A percentile compares a stretch with the other conserved stretches of the same genome.
phyloP scores from a whole-genome alignment of 2,329 filamentous ascomycete species.

The Calonectria naviculata region DNA sequence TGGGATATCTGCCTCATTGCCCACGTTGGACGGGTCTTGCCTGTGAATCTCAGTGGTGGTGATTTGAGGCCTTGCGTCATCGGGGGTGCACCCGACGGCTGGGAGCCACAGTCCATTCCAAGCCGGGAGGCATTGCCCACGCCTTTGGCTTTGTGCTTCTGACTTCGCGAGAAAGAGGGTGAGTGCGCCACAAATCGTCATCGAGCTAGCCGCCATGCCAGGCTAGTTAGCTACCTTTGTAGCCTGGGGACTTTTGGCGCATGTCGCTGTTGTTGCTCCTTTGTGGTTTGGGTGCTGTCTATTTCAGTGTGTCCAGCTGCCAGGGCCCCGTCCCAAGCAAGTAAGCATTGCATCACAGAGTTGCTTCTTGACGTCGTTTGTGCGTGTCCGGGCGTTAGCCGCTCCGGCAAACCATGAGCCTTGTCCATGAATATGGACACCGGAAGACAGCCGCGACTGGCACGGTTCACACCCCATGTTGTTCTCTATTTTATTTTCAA shows the following conservation, averaged over 20 bases:
- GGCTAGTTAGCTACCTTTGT: slow-evolving; percentile 5
- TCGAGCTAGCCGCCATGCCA: slow-evolving; percentile 8
- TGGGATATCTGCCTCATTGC: slow-evolving; percentile 3
- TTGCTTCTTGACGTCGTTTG: slow-evolving; percentile 15
- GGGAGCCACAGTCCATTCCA: slow-evolving; percentile 28
- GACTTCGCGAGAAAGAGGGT: not conserved
- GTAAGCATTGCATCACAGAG: slow-evolving; percentile 22
- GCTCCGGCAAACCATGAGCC: slow-evolving; percentile 1
- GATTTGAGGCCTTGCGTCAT: slow-evolving; percentile 37
- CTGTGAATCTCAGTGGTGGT: slow-evolving; percentile 24
- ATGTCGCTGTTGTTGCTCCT: not conserved
- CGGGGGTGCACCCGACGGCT: slow-evolving; percentile 23
- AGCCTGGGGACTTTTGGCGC: slow-evolving; percentile 5
- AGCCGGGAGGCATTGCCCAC: slow-evolving; percentile 10
- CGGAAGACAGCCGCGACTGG: not conserved
- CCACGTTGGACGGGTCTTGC: slow-evolving; percentile 27
- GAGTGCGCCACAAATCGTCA: slow-evolving; percentile 13
- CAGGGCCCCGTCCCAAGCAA: not conserved
- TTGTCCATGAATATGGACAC: slow-evolving; percentile 1
- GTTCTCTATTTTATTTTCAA: not conserved
- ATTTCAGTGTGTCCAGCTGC: not conserved
- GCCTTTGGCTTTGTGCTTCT: not conserved
- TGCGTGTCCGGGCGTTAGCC: slow-evolving; percentile 4
- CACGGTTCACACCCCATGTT: slow-evolving; percentile 1
- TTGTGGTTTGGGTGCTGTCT: not conserved